Base-by-base conservation (phyloP, 805 yeast species). In the Wilhelminamyces savonicus region DNA sequence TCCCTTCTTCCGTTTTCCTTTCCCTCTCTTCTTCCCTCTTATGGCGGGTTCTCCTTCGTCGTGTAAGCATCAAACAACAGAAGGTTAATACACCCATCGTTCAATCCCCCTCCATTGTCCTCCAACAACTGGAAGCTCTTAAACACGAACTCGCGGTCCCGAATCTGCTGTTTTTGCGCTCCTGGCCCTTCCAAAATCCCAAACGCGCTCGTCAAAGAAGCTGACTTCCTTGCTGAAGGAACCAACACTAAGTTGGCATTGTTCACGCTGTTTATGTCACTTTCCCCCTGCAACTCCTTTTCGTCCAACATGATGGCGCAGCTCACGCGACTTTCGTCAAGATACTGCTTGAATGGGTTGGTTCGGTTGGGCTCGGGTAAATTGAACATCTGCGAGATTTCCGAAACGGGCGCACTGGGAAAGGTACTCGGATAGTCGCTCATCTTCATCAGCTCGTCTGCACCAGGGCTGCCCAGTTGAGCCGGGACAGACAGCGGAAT, bases 21-120 rank as follows among this genome's bases (percentile, higher is more conserved):
- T n/a, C n/a, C n/a, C n/a, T n/a, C n/a, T n/a, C n/a, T n/a, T n/a
- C n/a, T n/a, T 6, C 19, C 8, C 19, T 15, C 23, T 33, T 35
- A 56, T 18, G 62, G 54, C 2, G 67, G 69, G 28, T 65, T 65
- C 38, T 64, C 69, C 31, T 48, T 54, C 2, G 65, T 62, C 13
- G 59, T 52, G 38, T 54, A 64, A 0, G 69, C 66, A 31, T 62
- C 69, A 27, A 65, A 60, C 19, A 61, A 41, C 41, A 58, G 65
- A 11, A 65, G 43, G 37, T 56, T 56, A 16, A 60, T 44, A 28
- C 61, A 52, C 9, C 56, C 59, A 22, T 52, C 56, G 33, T 60
- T 59, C 21, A 59, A 27, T 1, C 33, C 35, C 1, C 28, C 9
- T 22, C 54, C 41, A 3, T 62, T 50, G 31, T 58, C 60, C 36